Percentiles rank a stretch among this genome's conserved stretches.
These are phyloP conservation scores for Spinacia oleracea DNA, from an alignment of 179 eudicot genomes.

Conservation along the genomic window DNA sequence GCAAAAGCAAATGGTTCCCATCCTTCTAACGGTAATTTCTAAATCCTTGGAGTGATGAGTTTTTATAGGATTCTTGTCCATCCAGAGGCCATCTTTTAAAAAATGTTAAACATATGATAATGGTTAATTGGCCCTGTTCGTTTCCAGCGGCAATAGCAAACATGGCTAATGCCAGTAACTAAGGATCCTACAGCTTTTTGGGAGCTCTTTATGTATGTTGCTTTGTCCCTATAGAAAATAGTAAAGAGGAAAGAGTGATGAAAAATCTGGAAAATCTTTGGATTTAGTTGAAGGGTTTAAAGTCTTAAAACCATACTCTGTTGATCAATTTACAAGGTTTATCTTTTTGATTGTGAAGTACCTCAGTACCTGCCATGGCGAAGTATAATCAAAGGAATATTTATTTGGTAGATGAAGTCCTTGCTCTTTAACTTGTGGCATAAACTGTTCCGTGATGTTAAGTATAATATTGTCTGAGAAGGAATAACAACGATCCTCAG, in stretches of 20 bases:
- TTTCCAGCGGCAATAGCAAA: neutral
- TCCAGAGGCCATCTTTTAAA: neutral
- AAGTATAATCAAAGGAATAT: too few species aligned
- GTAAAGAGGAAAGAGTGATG: neutral
- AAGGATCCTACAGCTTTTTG: neutral
- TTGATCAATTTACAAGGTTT: too few species aligned
- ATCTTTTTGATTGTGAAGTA: too few species aligned
- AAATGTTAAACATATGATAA: neutral
- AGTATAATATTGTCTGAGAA: neutral
- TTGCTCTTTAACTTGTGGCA: neutral
- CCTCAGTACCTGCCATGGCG: too few species aligned
- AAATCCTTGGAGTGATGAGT: neutral
- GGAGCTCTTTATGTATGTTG: neutral
- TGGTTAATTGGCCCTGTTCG: neutral
- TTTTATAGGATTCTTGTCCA: neutral
- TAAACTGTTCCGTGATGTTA: neutral
- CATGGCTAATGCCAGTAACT: neutral
- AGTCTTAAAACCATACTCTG: too few species aligned
- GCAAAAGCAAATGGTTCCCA: constrained; percentile 59
- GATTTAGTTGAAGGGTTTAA: too few species aligned
- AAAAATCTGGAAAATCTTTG: neutral
- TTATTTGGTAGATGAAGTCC: too few species aligned
- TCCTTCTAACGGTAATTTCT: constrained; percentile 54
- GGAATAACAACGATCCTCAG: neutral
- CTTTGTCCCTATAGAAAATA: neutral